Evolutionary conservation across 2,329 filamentous ascomycete species (phyloP).

Genomic region (Botrytis medusae): DNA sequence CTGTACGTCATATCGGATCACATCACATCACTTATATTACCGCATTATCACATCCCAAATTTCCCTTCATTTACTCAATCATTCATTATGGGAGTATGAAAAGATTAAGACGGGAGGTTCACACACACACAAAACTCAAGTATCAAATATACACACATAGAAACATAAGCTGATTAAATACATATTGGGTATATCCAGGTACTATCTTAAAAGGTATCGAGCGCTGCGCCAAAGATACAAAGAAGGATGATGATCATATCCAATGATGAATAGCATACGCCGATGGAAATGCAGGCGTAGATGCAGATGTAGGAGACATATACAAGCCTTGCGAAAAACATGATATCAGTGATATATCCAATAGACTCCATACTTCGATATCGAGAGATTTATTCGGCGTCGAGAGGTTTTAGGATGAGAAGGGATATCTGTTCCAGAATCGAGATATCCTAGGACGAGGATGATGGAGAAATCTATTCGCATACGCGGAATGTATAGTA

Average conservation of each 20-base stretch:
- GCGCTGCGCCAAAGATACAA: slow-evolving; percentile 77
- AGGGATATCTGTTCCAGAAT: neutral
- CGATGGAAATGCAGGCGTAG: neutral
- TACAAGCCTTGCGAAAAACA: neutral
- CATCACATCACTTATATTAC: neutral
- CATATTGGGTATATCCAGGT: slow-evolving; percentile 52
- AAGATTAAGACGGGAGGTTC: neutral
- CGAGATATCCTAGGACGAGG: neutral
- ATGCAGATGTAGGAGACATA: neutral
- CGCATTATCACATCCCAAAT: neutral
- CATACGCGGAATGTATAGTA: neutral
- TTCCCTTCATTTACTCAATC: neutral
- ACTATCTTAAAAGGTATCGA: slow-evolving; percentile 90
- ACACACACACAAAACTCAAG: neutral
- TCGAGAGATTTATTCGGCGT: neutral
- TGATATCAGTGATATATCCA: neutral
- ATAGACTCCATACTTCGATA: neutral
- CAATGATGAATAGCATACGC: slow-evolving; percentile 2
- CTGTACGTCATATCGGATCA: slow-evolving; percentile 60
- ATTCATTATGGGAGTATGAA: neutral
- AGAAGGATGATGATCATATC: slow-evolving; percentile 28
- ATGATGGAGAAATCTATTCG: neutral
- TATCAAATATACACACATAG: neutral
- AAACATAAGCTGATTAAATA: slow-evolving; percentile 14
- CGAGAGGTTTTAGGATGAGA: neutral